Base-by-base conservation (phyloP, 2,329 filamentous ascomycete species). In the Zymoseptoria passerinii region DNA sequence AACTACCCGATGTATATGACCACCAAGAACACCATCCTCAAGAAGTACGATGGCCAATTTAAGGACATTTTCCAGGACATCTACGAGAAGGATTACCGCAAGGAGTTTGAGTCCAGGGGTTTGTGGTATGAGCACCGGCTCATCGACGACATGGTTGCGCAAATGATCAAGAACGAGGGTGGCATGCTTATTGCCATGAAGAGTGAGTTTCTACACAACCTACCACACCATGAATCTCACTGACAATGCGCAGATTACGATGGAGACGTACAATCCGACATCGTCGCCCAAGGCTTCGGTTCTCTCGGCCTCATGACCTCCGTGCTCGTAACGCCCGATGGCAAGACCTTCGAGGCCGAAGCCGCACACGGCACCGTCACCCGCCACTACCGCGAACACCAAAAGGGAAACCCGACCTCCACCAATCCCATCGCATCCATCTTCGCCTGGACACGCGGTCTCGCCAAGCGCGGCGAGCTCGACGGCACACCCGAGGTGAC, bases 91-190 rank as follows among this genome's bases (percentile, higher is more conserved):
- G 79, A 87, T 69, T 99, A 97, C 82, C 87, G 89, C 82, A 82
- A 84, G 74, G 83, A 90, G 50, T 97, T 97, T 69, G 92, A 96
- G 74, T 87, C 86, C 71, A 90, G 91, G 81, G 84, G 84, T 63
- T 95, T 97, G 79, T 97, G 94, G 94, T 97, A 99, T 75, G 94
- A 99, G 86, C 94, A 99, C 80, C 89, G 94, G 71, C 82, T 99
- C 67, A 97, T 99, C 72, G 94, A 99, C 78, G 94, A 99, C 79
- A 97, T 99, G 94, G 94, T 99, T 65, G 94, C 94, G 53, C 94
- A 99, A 83, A 99, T 99, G 94, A 89, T 99, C 82, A 99, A 99
- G 89, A 94, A 89, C 78, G 85, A 87, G 70, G 94, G 94, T 68
- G 94, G 94, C 64, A 96, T 94, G 78, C 85, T 97, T 74, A 96